Conservation (phyloP, 1,139 yeast species). For the Blastobotrys proliferans region DNA sequence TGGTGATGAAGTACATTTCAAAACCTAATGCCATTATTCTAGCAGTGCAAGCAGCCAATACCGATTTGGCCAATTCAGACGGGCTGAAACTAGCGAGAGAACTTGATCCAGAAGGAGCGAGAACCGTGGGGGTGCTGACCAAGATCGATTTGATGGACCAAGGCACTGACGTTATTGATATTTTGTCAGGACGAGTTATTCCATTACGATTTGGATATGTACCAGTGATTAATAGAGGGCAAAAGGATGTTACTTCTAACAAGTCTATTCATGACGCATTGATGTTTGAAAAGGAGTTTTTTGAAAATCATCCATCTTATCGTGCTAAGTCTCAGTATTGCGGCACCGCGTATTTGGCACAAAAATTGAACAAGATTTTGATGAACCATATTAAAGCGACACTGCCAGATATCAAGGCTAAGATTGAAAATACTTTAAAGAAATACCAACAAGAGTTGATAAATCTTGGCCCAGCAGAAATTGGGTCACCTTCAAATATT, state of each 20-base stretch:
- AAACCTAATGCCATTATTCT: constrained; percentile 94
- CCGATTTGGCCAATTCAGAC: constrained; percentile 96
- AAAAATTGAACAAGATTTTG: constrained; percentile 83
- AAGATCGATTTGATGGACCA: constrained; percentile 97
- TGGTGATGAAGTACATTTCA: constrained; percentile 89
- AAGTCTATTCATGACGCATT: constrained; percentile 89
- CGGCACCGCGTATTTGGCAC: constrained; percentile 96
- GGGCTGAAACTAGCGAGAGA: constrained; percentile 95
- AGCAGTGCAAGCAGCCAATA: constrained; percentile 95
- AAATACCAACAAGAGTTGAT: constrained; percentile 79
- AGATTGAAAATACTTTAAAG: constrained; percentile 84
- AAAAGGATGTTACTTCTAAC: constrained; percentile 82
- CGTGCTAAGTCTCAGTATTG: constrained; percentile 87
- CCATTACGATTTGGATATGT: constrained; percentile 95
- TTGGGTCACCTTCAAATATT: constrained; percentile 84
- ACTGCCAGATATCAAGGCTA: constrained; percentile 88
- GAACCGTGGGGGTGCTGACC: constrained; percentile 96
- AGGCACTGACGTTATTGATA: constrained; percentile 98
- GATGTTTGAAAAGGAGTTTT: constrained; percentile 70
- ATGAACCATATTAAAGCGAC: constrained; percentile 93
- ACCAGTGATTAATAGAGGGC: constrained; percentile 97
- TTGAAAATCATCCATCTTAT: constrained; percentile 92
- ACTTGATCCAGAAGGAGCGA: constrained; percentile 94
- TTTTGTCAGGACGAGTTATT: constrained; percentile 91
- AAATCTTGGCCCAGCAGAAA: constrained; percentile 69